Base-by-base conservation (phyloP, 2,329 filamentous ascomycete genomes). In the Sporothrix brunneoviolacea region DNA sequence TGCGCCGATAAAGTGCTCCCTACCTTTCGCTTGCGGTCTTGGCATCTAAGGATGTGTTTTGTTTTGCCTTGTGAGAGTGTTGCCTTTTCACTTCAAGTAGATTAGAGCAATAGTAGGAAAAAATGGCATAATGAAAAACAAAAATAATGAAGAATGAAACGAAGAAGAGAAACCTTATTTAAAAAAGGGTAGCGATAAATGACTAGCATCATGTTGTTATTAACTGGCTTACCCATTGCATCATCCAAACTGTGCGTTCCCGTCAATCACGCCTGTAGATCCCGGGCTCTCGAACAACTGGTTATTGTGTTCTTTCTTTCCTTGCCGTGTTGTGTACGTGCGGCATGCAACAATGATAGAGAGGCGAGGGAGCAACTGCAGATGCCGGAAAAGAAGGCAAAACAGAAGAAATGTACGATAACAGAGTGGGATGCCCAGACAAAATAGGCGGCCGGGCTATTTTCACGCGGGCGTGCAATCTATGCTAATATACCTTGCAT, bases 231-330 rank as follows among this genome's bases (percentile, higher is more conserved):
- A n/a, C n/a, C n/a, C n/a, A n/a, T n/a, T n/a, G n/a, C n/a, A n/a
- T n/a, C n/a, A n/a, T n/a, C n/a, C n/a, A n/a, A n/a, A n/a, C n/a
- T n/a, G n/a, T n/a, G n/a, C n/a, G n/a, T n/a, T 41, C 13, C 46
- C 36, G 36, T 33, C 45, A 48, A 48, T 48, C 45, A 48, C 45
- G 36, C 45, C 45, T 33, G 45, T 33, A 24, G 45, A 48, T 40
- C 45, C 45, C 37, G 36, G 45, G 27, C 15, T 18, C 18, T 48
- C 45, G 32, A 48, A 48, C 44, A n/a, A 39, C 36, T 36, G 44
- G 44, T 18, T 38, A 44, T 37, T 44, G 30, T 48, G 27, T 41
- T 44, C 22, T 38, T 38, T 50, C 3, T 24, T 16, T 4, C n/a
- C 15, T 27, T 22, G n/a, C n/a, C n/a, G n/a, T 19, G 27, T 19